Percentiles rank a stretch among this genome's conserved stretches.
Evolutionary conservation across 257 asterid species (phyloP).

Genomic region (Solanum piurae): DNA sequence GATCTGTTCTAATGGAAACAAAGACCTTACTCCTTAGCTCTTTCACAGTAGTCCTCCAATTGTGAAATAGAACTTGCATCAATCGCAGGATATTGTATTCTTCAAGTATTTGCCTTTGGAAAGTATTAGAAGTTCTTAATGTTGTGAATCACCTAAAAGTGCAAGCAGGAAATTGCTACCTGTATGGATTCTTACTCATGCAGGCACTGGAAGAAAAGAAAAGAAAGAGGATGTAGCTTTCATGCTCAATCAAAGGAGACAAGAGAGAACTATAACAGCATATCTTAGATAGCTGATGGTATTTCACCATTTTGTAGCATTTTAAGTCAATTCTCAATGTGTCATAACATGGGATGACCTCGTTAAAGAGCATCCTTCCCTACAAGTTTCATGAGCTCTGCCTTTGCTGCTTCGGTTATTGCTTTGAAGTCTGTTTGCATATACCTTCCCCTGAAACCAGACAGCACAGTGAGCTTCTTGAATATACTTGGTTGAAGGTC

Average conservation of each 20-base stretch:
- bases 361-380: slow-evolving; percentile 22
- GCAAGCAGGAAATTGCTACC: not conserved
- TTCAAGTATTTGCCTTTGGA: not conserved
- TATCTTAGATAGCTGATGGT: not conserved
- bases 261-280: not conserved
- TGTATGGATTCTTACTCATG: not conserved
- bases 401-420: slow-evolving; percentile 77
- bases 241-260: not conserved
- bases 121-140: not conserved
- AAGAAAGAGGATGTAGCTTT: not conserved
- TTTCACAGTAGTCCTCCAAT: not conserved
- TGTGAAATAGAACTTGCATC: not conserved
- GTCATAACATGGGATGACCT: not conserved
- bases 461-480: not conserved
- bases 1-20: not conserved
- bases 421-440: slow-evolving; percentile 60
- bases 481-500: not conserved
- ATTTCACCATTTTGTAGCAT: not conserved
- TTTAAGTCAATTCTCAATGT: not conserved
- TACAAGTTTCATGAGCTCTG: slow-evolving; percentile 52
- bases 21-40: not conserved
- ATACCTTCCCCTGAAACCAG: slow-evolving; percentile 75
- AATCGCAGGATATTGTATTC: not conserved
- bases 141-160: not conserved
- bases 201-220: not conserved